Conservation (phyloP, 2,329 filamentous ascomycete genomes). For the Simplicillium sp. region DNA sequence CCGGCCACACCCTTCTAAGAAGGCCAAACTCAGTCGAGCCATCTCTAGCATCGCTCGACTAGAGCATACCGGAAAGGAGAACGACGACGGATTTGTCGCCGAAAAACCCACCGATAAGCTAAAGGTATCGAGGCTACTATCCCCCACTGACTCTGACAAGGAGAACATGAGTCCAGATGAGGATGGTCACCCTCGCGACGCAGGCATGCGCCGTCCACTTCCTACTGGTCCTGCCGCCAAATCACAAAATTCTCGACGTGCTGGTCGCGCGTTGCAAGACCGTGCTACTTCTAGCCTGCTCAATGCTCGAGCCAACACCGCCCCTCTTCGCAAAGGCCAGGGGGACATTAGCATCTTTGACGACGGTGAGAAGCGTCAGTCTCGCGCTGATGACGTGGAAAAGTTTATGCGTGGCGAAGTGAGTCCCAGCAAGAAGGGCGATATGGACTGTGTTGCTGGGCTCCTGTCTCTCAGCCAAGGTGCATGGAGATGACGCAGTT, state of each 20-base stretch:
- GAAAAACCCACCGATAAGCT: slow-evolving; percentile 18
- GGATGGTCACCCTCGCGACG: slow-evolving; percentile 27
- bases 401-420: slow-evolving; percentile 61
- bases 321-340: slow-evolving; percentile 23
- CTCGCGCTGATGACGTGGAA: slow-evolving; percentile 51
- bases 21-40: slow-evolving; percentile 50
- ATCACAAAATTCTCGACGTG: slow-evolving; percentile 27
- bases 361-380: slow-evolving; percentile 25
- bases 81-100: slow-evolving; percentile 5
- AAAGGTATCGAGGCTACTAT: slow-evolving; percentile 29
- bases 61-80: slow-evolving; percentile 28
- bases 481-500: slow-evolving; percentile 59
- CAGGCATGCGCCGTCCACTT: slow-evolving; percentile 22
- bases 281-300: slow-evolving; percentile 23
- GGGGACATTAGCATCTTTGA: slow-evolving; percentile 41
- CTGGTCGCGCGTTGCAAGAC: slow-evolving; percentile 30
- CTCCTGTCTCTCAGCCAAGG: slow-evolving; percentile 82
- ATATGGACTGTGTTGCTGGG: slow-evolving; percentile 85
- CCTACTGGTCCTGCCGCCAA: slow-evolving; percentile 18
- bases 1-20: slow-evolving; percentile 39
- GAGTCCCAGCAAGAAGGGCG: slow-evolving; percentile 64
- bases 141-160: slow-evolving; percentile 70
- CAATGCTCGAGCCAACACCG: slow-evolving; percentile 29
- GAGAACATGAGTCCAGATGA: slow-evolving; percentile 71
- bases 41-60: slow-evolving; percentile 54